A percentile compares a stretch with the other conserved stretches of the same genome.
phyloP scores from a whole-genome alignment of 768 basidiomycete species.

The Cubamyces sp. region DNA sequence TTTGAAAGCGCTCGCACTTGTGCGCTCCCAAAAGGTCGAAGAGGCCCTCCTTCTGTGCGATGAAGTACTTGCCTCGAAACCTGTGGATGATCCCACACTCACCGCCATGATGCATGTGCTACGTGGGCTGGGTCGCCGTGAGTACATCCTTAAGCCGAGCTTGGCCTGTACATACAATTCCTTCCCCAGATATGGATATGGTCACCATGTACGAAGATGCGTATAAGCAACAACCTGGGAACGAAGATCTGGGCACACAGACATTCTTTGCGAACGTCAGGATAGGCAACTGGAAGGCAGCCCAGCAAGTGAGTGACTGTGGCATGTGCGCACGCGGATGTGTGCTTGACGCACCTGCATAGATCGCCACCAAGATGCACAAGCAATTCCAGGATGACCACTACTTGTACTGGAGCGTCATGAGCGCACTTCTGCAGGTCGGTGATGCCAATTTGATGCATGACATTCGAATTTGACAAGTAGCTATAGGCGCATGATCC shows the following conservation, averaged over 20 bases:
- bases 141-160: slow-evolving; percentile 23
- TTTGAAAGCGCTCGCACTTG: slow-evolving; percentile 82
- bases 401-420: slow-evolving; percentile 83
- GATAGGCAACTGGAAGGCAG: slow-evolving; percentile 82
- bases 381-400: slow-evolving; percentile 84
- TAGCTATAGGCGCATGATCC: slow-evolving; percentile 67
- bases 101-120: slow-evolving; percentile 86
- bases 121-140: slow-evolving; percentile 73
- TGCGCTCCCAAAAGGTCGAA: slow-evolving; percentile 84
- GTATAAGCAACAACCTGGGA: slow-evolving; percentile 76
- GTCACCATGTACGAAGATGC: slow-evolving; percentile 87
- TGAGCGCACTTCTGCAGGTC: slow-evolving; percentile 81
- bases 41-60: slow-evolving; percentile 80
- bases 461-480: neutral
- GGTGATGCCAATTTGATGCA: neutral
- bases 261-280: slow-evolving; percentile 86
- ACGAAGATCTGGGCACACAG: slow-evolving; percentile 84
- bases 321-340: neutral
- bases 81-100: slow-evolving; percentile 73
- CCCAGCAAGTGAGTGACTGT: slow-evolving; percentile 65
- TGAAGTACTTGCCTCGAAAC: slow-evolving; percentile 74
- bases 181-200: slow-evolving; percentile 66
- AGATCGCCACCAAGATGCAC: slow-evolving; percentile 83
- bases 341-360: neutral
- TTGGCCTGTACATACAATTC: neutral